Base-by-base conservation (phyloP, 805 yeast genomes). In the Maudiozyma saulgeensis region DNA sequence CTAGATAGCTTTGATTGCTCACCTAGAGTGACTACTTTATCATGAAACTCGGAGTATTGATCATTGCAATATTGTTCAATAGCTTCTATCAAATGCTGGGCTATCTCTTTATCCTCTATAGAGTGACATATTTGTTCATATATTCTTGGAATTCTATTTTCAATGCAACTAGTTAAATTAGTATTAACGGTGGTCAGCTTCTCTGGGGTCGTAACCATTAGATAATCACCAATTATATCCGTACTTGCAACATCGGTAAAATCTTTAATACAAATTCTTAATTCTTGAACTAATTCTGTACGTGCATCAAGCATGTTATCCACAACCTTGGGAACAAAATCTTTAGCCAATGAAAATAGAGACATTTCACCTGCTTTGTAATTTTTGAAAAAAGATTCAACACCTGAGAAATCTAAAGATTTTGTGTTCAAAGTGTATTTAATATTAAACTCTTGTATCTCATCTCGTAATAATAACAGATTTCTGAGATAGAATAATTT, bases 241-340 rank as follows among this genome's bases (percentile, higher is more conserved):
- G 64, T 59, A 1, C 78, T 74, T 1, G 84, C 78, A 13, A 74
- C 76, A 45, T 80, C 78, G 3, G 90, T 82, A 55, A 86, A 81
- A 19, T 75, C 79, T 55, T 80, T 83, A 25, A 89, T 87, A 3
- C 82, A 71, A 52, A 79, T 80, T 54, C 90, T 77, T 54, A 90
- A 72, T 54, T 84, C 89, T 23, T 79, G 71, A 56, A 84, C 86
- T 41, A 90, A 70, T 62, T 90, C 97, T 12, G 68, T 66, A 51
- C 80, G 72, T 2, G 83, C 93, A 67, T 90, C 96, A 43, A 82
- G 77, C 85, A 84, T 84, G 61, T 87, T 83, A 57, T 80, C 82
- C 13, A 86, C 84, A 13, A 88, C 87, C 53, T 77, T 81, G 15
- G 56, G 56, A 21, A 53, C 47, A 2, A 49, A 46, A 1, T 44